Evolutionary conservation across 192 early-diverging fungal genomes (phyloP).

Genomic region (Coemansia nantahalensis): DNA sequence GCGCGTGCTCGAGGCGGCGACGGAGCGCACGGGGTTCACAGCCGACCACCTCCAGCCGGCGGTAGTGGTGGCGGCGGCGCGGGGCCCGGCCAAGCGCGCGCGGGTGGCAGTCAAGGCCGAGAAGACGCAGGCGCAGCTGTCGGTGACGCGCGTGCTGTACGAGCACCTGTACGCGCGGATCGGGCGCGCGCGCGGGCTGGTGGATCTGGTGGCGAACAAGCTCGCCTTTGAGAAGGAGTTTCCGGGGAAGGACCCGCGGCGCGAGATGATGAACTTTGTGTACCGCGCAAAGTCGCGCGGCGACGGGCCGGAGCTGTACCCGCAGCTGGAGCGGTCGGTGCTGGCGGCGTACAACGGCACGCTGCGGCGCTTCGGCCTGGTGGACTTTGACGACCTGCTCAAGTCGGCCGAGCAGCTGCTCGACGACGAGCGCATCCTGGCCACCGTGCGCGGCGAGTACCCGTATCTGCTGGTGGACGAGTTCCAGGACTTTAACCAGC

Average conservation of each 20-base stretch:
- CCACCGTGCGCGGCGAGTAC: constrained; percentile 16
- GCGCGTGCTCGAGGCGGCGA: constrained; percentile 7
- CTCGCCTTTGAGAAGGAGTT: constrained; percentile 5
- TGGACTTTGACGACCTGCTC: constrained; percentile 51
- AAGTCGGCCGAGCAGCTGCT: constrained; percentile 22
- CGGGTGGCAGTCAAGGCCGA: constrained; percentile 16
- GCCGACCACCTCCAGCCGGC: neutral
- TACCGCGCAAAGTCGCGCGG: constrained; percentile 44
- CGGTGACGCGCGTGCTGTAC: constrained; percentile 18
- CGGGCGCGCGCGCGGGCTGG: constrained; percentile 4
- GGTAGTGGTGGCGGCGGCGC: neutral
- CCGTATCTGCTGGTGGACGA: constrained; percentile 49
- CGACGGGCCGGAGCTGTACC: constrained; percentile 14
- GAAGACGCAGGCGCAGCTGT: constrained; percentile 7
- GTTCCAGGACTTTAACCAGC: constrained; percentile 51
- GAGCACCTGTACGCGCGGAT: constrained; percentile 14
- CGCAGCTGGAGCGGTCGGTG: constrained; percentile 21
- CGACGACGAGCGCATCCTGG: constrained; percentile 6
- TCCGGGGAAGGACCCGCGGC: constrained; percentile 7
- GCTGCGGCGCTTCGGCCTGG: constrained; percentile 28
- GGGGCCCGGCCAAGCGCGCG: neutral
- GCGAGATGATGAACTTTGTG: constrained; percentile 18
- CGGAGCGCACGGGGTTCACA: constrained; percentile 8
- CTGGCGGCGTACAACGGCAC: constrained; percentile 42
- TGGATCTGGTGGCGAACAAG: constrained; percentile 6